Percentiles rank a stretch among this genome's conserved stretches.
These are phyloP conservation scores for Austropuccinia psidii DNA, from an alignment of 1,284 basidiomycete species.

Conservation along the genomic window DNA sequence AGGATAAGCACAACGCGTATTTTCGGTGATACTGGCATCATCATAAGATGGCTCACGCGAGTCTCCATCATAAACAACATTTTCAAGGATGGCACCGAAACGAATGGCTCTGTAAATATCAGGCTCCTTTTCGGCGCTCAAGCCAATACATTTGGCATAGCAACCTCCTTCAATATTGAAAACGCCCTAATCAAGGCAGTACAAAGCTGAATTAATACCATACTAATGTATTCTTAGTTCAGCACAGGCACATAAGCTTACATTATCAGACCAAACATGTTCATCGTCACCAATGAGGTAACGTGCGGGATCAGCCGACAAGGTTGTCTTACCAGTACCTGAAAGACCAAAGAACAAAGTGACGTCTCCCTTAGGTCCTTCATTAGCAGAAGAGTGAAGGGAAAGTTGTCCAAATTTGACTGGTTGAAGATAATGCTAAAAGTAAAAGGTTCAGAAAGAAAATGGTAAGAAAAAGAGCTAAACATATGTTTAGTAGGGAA, in stretches of 20 bases:
- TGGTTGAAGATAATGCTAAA: constrained; percentile 90
- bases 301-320: constrained; percentile 85
- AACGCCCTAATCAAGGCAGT: constrained; percentile 57
- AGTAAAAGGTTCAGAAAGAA: constrained; percentile 33
- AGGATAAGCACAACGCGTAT: constrained; percentile 96
- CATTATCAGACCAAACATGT: constrained; percentile 90
- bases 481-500: constrained; percentile 1
- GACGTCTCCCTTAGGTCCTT: constrained; percentile 83
- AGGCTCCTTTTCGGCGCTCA: constrained; percentile 90
- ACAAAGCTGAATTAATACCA: neutral
- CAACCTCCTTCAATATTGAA: constrained; percentile 99
- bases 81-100: constrained; percentile 95
- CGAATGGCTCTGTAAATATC: constrained; percentile 95
- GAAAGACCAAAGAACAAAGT: constrained; percentile 99
- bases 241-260: neutral
- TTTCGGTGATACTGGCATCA: constrained; percentile 93
- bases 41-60: constrained; percentile 88
- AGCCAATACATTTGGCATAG: constrained; percentile 97
- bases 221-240: neutral
- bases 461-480: constrained; percentile 5
- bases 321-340: constrained; percentile 95
- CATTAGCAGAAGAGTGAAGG: constrained; percentile 97
- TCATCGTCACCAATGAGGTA: constrained; percentile 93
- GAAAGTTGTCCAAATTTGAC: constrained; percentile 98
- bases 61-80: constrained; percentile 92